Evolutionary conservation across 768 basidiomycete species (phyloP), one percentile per base, ranked within the genome.

Genomic region (Suillus variegatus): DNA sequence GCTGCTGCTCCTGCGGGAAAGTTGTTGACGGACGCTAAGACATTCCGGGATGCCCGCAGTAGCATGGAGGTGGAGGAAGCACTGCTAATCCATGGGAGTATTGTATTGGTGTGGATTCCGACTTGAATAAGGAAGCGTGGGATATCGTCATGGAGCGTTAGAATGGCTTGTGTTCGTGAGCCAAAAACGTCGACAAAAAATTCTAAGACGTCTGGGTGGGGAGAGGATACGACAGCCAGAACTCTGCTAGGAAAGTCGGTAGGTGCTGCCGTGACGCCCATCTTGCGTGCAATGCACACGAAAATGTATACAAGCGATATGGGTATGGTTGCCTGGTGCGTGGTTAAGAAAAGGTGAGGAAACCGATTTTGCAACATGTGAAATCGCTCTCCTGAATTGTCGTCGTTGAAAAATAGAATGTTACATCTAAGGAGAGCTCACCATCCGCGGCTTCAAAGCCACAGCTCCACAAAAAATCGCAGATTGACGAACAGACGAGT

Each of bases 271-370:
- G 72, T 67, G 20, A 90, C 76, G 32, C 82, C 85, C 0, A 89
- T 71, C 41, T 85, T 80, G 18, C 81, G 79, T 20, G 82, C 82
- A 52, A 90, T 74, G 20, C 82, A 81, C 14, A 85, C 81, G 65
- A 88, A 90, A 28, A 88, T 71, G 73, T 85, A 86, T 46, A 84
- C 83, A 51, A 90, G 77, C 13, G 86, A 86, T 57, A 90, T 83
- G 0, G 88, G 88, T 52, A 90, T 81, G 0, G 86, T 83, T 28
- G 74, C 73, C 64, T 80, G 85, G 69, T 83, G 75, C 1, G 80
- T 79, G 1, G 77, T 78, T 25, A 90, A 79, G 69, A 88, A 87
- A 62, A 76, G 71, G 67, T 89, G 88, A 20, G 89, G 88, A 66
- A 88, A 88, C 56, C 84, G 82, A 66, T 86, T 84, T 60, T 78